A percentile compares a stretch with the other conserved stretches of the same genome.
These are phyloP conservation scores for Beauveria caledonica DNA, from an alignment of 2,329 filamentous ascomycete species.

Conservation along the genomic window DNA sequence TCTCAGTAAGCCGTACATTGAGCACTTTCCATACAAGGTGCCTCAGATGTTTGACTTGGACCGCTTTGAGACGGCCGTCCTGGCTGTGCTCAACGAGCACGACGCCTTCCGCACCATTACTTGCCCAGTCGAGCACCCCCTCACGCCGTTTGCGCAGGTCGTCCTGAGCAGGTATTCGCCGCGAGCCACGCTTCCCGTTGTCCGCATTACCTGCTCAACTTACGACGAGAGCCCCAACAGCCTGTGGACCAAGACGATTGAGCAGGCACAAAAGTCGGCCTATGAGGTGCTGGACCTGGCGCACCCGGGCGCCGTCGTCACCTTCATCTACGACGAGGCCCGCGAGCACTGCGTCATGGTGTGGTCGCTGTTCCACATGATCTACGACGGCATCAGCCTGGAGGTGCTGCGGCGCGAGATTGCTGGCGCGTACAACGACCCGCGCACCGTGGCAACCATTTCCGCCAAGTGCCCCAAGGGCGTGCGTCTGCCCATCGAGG, in stretches of 20 bases:
- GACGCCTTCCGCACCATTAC: conserved; percentile 14
- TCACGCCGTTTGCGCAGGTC: conserved; percentile 12
- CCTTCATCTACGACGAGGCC: conserved; percentile 7
- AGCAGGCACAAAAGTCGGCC: conserved; percentile 7
- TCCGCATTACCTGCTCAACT: conserved; percentile 7
- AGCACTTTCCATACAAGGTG: conserved; percentile 13
- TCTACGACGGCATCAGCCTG: conserved; percentile 15
- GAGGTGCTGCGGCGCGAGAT: conserved; percentile 10
- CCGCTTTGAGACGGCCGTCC: conserved; percentile 12
- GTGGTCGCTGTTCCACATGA: conserved; percentile 27
- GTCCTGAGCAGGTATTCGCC: conserved; percentile 2
- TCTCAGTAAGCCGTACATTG: conserved; percentile 7
- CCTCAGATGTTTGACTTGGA: conserved; percentile 8
- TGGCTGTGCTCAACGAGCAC: conserved; percentile 8
- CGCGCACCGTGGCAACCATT: not conserved
- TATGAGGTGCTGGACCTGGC: conserved; percentile 7
- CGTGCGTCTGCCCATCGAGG: conserved; percentile 10
- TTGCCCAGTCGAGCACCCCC: conserved; percentile 10
- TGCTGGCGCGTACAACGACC: conserved; percentile 7
- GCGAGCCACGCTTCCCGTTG: not conserved
- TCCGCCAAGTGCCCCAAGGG: conserved; percentile 4
- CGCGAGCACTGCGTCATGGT: conserved; percentile 18
- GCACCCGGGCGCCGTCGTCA: conserved; percentile 5
- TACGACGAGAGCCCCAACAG: conserved; percentile 7
- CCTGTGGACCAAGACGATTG: conserved; percentile 9